These are phyloP conservation scores for Gleditsia sinensis DNA, from an alignment of 306 rosid genomes.

Conservation along the genomic window DNA sequence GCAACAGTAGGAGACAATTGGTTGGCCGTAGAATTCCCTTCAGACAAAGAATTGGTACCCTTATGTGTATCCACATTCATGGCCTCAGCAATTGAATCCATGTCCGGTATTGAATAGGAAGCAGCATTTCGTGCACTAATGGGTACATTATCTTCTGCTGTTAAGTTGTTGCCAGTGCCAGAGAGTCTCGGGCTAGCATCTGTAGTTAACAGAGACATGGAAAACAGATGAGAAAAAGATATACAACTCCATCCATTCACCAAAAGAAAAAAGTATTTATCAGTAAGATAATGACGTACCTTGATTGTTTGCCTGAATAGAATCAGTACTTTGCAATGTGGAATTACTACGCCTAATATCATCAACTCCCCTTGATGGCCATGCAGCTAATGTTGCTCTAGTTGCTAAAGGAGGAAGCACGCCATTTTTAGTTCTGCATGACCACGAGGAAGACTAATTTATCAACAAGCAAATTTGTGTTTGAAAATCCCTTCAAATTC, in stretches of 20 bases:
- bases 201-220: slow-evolving; percentile 31
- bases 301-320: slow-evolving; percentile 43
- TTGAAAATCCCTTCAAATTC: not conserved
- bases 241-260: not conserved
- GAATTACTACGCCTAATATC: slow-evolving; percentile 37
- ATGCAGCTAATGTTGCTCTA: slow-evolving; percentile 86
- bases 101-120: slow-evolving; percentile 42
- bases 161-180: slow-evolving; percentile 37
- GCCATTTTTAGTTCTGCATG: slow-evolving; percentile 70
- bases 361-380: slow-evolving; percentile 61
- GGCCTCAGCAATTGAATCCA: slow-evolving; percentile 34
- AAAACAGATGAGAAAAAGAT: slow-evolving; percentile 25
- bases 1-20: slow-evolving; percentile 40
- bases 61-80: slow-evolving; percentile 42
- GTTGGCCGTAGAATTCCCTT: slow-evolving; percentile 30
- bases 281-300: slow-evolving; percentile 43
- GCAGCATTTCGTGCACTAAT: slow-evolving; percentile 44
- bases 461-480: not conserved
- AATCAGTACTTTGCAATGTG: slow-evolving; percentile 28
- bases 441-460: slow-evolving; percentile 25
- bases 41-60: slow-evolving; percentile 21
- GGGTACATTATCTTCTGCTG: slow-evolving; percentile 40
- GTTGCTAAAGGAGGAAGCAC: slow-evolving; percentile 73
- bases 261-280: not conserved
- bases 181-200: slow-evolving; percentile 45